Evolutionary conservation across 495 filamentous ascomycete species (phyloP).

Genomic region (Tuber umbilicatum): DNA sequence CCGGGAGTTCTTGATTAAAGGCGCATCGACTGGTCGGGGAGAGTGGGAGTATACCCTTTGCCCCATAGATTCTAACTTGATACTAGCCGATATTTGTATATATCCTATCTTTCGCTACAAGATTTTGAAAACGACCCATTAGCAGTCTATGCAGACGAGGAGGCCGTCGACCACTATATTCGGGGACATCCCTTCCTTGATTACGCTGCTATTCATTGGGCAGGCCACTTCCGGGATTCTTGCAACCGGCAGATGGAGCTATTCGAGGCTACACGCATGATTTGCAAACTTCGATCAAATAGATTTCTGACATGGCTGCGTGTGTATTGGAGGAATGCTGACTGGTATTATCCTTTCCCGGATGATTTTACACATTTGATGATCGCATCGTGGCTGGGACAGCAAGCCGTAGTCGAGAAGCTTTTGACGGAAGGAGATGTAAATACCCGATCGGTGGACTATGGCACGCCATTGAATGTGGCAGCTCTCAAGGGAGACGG

Average conservation of each 20-base stretch:
- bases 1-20: slow-evolving; percentile 15
- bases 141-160: no score
- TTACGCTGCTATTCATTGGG: slow-evolving; percentile 5
- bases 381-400: neutral
- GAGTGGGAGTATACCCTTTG: no score
- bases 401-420: neutral
- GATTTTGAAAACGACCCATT: neutral
- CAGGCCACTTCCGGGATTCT: no score
- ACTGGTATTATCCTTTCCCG: no score
- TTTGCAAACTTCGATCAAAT: slow-evolving; percentile 1
- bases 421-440: neutral
- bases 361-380: neutral
- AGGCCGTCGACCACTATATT: slow-evolving; percentile 3
- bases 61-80: no score
- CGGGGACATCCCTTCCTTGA: neutral
- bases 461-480: no score
- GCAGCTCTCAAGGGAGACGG: no score
- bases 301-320: slow-evolving; percentile 17
- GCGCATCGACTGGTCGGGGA: neutral
- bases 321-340: neutral
- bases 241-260: slow-evolving; percentile 2
- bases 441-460: no score
- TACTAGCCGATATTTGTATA: no score
- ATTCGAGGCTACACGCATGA: neutral
- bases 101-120: no score